Conservation (phyloP, 164 flowering plant species). For the Akebia trifoliata region DNA sequence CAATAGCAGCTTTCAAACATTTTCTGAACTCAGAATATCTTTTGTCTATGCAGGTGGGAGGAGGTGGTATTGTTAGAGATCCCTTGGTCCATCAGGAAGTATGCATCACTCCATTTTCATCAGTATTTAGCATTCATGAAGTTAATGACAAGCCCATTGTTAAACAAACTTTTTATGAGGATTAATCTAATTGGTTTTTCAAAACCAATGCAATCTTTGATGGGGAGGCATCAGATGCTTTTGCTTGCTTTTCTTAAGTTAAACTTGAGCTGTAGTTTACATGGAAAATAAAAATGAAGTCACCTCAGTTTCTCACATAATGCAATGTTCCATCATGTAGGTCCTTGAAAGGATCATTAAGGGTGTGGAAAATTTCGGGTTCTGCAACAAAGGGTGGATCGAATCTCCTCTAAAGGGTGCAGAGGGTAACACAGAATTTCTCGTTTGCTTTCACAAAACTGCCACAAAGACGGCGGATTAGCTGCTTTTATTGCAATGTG, state of each 20-base stretch:
- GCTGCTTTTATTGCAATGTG: too few species aligned
- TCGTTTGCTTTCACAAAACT: conserved; percentile 59
- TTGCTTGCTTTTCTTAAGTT: too few species aligned
- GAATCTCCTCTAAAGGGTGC: conserved; percentile 95
- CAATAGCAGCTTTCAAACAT: too few species aligned
- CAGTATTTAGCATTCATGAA: neutral
- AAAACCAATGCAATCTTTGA: too few species aligned
- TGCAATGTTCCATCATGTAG: conserved; percentile 26
- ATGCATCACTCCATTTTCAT: conserved; percentile 4
- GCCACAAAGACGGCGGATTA: conserved; percentile 7
- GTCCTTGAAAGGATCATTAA: conserved; percentile 77
- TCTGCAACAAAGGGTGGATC: conserved; percentile 74
- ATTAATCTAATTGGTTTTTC: neutral
- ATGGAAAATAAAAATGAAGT: too few species aligned
- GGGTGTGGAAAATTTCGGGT: conserved; percentile 78
- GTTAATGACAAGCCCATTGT: neutral
- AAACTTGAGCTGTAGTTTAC: too few species aligned
- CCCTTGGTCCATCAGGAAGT: conserved; percentile 89
- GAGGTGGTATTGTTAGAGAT: conserved; percentile 89
- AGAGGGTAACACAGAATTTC: conserved; percentile 85
- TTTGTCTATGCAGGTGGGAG: conserved; percentile 56
- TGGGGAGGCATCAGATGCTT: too few species aligned
- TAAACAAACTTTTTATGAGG: neutral
- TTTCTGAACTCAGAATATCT: neutral
- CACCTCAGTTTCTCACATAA: too few species aligned